Base-by-base conservation (phyloP, 148 eudicot species). In the Pouteria glomerata region DNA sequence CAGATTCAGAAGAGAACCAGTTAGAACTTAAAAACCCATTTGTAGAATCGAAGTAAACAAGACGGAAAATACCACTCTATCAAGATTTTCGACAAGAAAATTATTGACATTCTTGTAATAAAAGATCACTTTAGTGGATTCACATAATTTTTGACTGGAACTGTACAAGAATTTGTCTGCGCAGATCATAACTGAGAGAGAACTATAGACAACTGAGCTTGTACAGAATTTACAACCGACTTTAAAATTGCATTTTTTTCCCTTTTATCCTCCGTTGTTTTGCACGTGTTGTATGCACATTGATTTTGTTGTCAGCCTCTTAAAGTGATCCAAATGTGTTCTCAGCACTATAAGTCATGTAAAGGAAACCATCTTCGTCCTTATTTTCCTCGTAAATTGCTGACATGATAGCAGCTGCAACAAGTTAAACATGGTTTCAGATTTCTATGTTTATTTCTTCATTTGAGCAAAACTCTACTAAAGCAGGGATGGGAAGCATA, bases 321-420 rank as follows among this genome's bases (percentile, higher is more conserved):
- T 64, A 62, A 56, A n/a, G 44, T 24, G 23, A 71, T 27, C 80
- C 80, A 35, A 77, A 77, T 21, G 80, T 77, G 80, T 77, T 77
- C 68, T 77, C 80, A 2, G 76, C 76, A 39, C 80, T 77, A 66
- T 77, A 77, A 29, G 73, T 77, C 76, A 77, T 77, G 73, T 77
- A 77, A 16, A 77, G 80, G 72, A 77, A 77, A 24, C 80, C 80
- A 30, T 77, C 80, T 34, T 77, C 75, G 35, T 77, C 79, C 41
- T 77, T 77, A 71, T 71, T n/a, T 4, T 77, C 79, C 33, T 71
- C 79, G 57, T 77, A 77, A 48, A 72, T 72, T 57, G 76, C 42
- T 34, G 80, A 77, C 80, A 77, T 66, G 68, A 77, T 18, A 30
- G 63, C 41, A n/a, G 41, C 63, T 59, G 63, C 63, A 30, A 33